Conservation (phyloP, 306 rosid genomes). For the Ormosia emarginata region DNA sequence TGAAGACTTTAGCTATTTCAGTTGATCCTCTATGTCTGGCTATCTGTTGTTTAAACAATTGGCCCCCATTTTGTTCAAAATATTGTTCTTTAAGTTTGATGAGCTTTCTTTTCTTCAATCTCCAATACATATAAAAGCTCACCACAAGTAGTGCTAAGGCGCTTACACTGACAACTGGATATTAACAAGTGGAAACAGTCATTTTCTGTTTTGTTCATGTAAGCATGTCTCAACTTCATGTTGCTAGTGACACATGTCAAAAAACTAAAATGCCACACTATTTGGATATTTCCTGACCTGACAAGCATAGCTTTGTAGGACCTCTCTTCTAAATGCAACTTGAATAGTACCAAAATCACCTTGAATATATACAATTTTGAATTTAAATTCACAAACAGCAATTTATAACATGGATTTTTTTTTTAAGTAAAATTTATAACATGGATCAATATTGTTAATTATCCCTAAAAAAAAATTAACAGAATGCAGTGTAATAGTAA, state of each 20-base stretch:
- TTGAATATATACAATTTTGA: background rate
- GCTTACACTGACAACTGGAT: constrained; percentile 22
- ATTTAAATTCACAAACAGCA: background rate
- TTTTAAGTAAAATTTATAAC: background rate
- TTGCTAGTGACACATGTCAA: background rate
- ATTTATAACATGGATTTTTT: background rate
- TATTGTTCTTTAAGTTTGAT: constrained; percentile 21
- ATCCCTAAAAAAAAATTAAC: background rate
- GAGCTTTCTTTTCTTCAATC: constrained; percentile 27
- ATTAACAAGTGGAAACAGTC: background rate
- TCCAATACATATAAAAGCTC: constrained; percentile 29
- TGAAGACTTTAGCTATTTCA: constrained; percentile 19
- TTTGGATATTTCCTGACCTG: too few relatives aligned
- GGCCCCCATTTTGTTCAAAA: constrained; percentile 46
- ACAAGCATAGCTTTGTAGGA: background rate
- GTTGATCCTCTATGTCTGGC: background rate
- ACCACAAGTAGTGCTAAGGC: background rate
- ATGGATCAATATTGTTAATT: background rate
- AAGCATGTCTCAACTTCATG: background rate
- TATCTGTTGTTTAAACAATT: constrained; percentile 33
- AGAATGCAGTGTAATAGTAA: background rate
- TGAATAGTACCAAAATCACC: background rate
- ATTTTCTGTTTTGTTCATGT: background rate
- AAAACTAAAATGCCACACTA: background rate
- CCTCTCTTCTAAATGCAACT: background rate